phyloP scores from a whole-genome alignment of 2,329 filamentous ascomycete species.

The Kalmusia sp. region DNA sequence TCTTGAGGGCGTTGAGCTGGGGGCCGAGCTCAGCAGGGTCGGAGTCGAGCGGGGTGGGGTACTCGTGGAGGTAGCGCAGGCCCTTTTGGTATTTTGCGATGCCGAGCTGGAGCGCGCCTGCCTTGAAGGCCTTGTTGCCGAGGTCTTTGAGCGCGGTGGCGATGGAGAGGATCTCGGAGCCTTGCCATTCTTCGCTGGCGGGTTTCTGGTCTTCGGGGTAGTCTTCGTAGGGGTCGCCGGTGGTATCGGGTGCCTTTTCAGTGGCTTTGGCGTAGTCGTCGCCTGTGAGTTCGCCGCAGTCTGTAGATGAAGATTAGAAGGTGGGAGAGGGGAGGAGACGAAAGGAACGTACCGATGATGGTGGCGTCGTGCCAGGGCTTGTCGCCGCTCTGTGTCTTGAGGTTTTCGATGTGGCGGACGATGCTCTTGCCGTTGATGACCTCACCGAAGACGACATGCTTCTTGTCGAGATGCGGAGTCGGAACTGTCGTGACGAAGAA shows the following conservation, averaged over 20 bases:
- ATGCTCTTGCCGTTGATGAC: constrained; percentile 92
- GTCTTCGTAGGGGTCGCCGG: constrained; percentile 93
- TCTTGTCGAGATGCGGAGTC: constrained; percentile 93
- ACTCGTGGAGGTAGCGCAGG: constrained; percentile 86
- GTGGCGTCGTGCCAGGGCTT: constrained; percentile 77
- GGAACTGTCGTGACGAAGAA: constrained; percentile 97
- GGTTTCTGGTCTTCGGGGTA: constrained; percentile 83
- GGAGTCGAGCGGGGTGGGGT: constrained; percentile 72
- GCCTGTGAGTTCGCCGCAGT: constrained; percentile 85
- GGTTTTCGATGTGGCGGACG: constrained; percentile 87
- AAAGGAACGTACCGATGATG: constrained; percentile 60
- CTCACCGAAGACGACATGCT: constrained; percentile 97
- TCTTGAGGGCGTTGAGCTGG: constrained; percentile 76
- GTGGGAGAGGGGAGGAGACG: background rate
- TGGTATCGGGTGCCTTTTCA: constrained; percentile 75
- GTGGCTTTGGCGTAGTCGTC: constrained; percentile 71
- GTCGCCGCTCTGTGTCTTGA: constrained; percentile 75
- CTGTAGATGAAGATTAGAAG: constrained; percentile 42
- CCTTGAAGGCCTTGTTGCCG: constrained; percentile 93
- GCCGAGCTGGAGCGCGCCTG: constrained; percentile 70
- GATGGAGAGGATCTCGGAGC: constrained; percentile 75
- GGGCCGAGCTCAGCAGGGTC: constrained; percentile 72
- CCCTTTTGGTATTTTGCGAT: constrained; percentile 96
- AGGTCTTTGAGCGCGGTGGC: constrained; percentile 86
- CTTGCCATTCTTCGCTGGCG: constrained; percentile 66